Conservation (phyloP, 2,329 filamentous ascomycete genomes). For the Colletotrichum salicis region DNA sequence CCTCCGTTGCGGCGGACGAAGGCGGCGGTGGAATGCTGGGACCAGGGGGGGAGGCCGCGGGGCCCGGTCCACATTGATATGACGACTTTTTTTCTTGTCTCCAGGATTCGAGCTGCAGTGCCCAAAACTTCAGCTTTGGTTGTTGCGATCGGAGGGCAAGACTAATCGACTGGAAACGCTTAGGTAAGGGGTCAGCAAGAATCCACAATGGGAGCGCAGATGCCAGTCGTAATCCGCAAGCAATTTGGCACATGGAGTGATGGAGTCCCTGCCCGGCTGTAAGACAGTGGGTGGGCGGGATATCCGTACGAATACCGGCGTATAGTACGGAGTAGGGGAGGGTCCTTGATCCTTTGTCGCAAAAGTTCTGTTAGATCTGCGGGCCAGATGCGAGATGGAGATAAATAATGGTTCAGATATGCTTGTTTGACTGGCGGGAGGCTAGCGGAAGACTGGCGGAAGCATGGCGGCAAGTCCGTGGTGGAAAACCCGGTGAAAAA, state of each 20-base stretch:
- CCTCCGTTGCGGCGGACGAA: conserved; percentile 24
- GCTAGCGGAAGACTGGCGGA: background rate
- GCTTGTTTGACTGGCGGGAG: conserved; percentile 8
- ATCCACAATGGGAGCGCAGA: background rate
- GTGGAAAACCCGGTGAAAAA: background rate
- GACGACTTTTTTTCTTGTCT: background rate
- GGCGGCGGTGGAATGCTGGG: conserved; percentile 11
- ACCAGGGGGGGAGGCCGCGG: conserved; percentile 13
- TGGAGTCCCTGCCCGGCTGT: background rate
- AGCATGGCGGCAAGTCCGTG: background rate
- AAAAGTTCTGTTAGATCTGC: conserved; percentile 8
- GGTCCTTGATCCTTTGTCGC: background rate
- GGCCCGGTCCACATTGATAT: background rate
- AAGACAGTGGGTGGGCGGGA: background rate
- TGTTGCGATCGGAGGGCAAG: background rate
- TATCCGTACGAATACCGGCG: background rate
- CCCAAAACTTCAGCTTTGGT: background rate
- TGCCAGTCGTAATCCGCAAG: background rate
- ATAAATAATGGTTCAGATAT: conserved; percentile 13
- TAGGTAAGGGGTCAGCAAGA: conserved; percentile 4
- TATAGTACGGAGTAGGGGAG: background rate
- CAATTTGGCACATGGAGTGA: conserved; percentile 10
- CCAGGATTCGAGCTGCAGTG: background rate
- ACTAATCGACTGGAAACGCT: background rate
- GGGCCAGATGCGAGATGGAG: conserved; percentile 2